phyloP scores from a whole-genome alignment of 2,329 filamentous ascomycete species.

The Pezizomycotina sp. region DNA sequence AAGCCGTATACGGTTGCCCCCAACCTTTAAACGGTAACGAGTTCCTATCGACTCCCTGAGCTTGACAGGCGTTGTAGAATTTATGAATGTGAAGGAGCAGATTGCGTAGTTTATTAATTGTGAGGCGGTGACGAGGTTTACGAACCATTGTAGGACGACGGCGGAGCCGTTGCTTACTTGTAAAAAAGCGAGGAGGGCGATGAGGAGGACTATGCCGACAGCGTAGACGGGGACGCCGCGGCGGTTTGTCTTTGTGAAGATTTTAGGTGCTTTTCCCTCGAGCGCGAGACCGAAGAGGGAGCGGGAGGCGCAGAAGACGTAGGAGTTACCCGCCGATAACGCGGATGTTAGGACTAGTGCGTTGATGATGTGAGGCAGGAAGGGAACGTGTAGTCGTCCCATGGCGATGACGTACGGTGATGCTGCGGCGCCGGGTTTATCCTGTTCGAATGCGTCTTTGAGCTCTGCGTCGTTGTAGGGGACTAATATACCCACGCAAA shows the following conservation, averaged over 20 bases:
- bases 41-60: conserved; percentile 51
- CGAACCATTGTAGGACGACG: conserved; percentile 56
- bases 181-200: conserved; percentile 56
- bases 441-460: conserved; percentile 41
- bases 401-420: conserved; percentile 54
- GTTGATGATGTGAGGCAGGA: conserved; percentile 56
- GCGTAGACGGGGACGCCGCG: conserved; percentile 59
- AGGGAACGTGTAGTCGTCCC: conserved; percentile 44
- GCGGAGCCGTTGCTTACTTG: conserved; percentile 50
- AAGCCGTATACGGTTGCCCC: conserved; percentile 57
- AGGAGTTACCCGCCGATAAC: conserved; percentile 52
- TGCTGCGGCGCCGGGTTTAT: conserved; percentile 49
- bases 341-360: conserved; percentile 53
- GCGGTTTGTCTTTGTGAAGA: conserved; percentile 45
- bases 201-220: conserved; percentile 46
- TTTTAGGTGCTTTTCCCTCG: conserved; percentile 47
- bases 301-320: conserved; percentile 50
- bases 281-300: conserved; percentile 47
- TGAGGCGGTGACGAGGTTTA: conserved; percentile 55
- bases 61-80: conserved; percentile 52
- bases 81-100: conserved; percentile 55
- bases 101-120: conserved; percentile 57
- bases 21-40: conserved; percentile 53
- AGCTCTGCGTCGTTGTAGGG: conserved; percentile 51
- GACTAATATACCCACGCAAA: conserved; percentile 56